Conservation (phyloP, 495 filamentous ascomycete species). For the Hypoxylon cercidicola region DNA sequence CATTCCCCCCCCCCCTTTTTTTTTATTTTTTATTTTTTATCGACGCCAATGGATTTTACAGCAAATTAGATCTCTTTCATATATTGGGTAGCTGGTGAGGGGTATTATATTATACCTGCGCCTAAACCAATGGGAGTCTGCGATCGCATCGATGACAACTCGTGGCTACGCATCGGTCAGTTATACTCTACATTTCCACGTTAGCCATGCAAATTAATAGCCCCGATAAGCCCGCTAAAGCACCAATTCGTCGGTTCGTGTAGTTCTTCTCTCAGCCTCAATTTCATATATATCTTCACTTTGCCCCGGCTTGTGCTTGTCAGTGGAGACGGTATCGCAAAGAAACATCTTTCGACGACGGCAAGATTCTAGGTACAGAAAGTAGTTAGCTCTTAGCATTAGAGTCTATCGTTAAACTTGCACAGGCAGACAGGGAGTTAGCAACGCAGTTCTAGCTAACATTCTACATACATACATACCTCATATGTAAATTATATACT, state of each 20-base stretch:
- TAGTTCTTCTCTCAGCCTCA: constrained; percentile 2
- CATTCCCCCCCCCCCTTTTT: background rate
- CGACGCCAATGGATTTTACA: no score
- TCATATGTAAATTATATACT: no score
- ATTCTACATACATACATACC: no score
- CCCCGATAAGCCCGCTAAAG: constrained; percentile 12
- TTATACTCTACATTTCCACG: constrained; percentile 6
- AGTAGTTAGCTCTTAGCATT: constrained; percentile 8
- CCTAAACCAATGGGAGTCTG: constrained; percentile 20
- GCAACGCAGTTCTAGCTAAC: no score
- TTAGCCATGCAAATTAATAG: constrained; percentile 1
- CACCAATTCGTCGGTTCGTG: constrained; percentile 6
- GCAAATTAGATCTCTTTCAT: no score
- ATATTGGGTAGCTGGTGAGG: no score
- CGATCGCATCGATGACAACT: constrained; percentile 29
- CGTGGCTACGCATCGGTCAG: constrained; percentile 30
- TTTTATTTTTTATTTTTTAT: no score
- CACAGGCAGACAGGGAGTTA: no score
- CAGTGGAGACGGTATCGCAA: background rate
- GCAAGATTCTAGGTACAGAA: constrained; percentile 10
- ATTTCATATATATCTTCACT: no score
- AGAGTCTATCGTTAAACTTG: constrained; percentile 8
- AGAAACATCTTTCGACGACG: constrained; percentile 14
- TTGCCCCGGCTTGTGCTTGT: no score
- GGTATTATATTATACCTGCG: constrained; percentile 1